Evolutionary conservation across 176 grass and related monocot genomes (phyloP).

Genomic region (Oryza australiensis): DNA sequence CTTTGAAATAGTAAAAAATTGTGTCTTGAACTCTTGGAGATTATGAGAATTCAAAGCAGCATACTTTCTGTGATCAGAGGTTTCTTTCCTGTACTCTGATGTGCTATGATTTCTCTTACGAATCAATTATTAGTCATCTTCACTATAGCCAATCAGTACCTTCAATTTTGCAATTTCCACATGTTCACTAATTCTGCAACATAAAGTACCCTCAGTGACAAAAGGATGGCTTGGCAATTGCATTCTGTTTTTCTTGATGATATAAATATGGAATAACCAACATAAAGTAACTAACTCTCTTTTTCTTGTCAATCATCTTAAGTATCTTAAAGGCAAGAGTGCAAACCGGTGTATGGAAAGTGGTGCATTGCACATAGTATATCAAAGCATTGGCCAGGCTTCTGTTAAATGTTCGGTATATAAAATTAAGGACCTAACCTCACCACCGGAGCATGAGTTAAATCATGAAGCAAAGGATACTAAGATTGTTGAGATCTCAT

Average conservation of each 20-base stretch:
- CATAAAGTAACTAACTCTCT: no score
- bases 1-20: neutral
- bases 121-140: neutral
- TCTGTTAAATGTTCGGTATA: neutral
- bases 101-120: neutral
- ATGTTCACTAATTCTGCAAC: neutral
- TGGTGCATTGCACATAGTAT: neutral
- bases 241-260: neutral
- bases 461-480: neutral
- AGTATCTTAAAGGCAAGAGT: neutral
- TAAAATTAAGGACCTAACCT: neutral
- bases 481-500: slow-evolving; percentile 15
- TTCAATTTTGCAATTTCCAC: neutral
- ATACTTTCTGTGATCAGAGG: neutral
- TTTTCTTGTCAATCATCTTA: neutral
- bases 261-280: slow-evolving; percentile 11
- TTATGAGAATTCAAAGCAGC: neutral
- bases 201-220: neutral
- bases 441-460: neutral
- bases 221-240: neutral
- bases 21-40: neutral
- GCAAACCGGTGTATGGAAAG: neutral
- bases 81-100: neutral
- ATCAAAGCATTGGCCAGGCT: neutral
- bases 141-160: neutral